Evolutionary conservation across 108 stramenopile genomes (phyloP).

Genomic region (Epithemia pelagica): DNA sequence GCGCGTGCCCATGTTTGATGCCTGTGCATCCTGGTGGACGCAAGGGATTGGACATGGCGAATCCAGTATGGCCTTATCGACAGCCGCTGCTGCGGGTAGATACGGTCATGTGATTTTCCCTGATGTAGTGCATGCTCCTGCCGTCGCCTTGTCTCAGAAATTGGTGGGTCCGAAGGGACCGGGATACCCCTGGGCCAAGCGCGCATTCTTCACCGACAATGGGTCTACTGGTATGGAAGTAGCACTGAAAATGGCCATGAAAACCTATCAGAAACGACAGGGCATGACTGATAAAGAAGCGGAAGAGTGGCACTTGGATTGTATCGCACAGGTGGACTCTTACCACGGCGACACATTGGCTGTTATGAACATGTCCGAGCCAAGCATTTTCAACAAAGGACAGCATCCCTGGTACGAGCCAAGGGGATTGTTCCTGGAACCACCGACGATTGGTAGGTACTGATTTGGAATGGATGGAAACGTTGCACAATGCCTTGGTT

Average conservation of each 20-base stretch:
- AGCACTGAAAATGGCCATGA: slow-evolving; percentile 23
- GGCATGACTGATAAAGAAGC: not conserved
- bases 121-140: slow-evolving; percentile 16
- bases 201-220: slow-evolving; percentile 23
- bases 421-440: slow-evolving; percentile 16
- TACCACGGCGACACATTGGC: slow-evolving; percentile 31
- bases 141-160: slow-evolving; percentile 4
- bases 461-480: too few species aligned
- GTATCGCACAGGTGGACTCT: slow-evolving; percentile 11
- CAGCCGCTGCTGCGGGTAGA: slow-evolving; percentile 20
- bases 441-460: slow-evolving; percentile 10
- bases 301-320: slow-evolving; percentile 5
- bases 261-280: slow-evolving; percentile 14
- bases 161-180: slow-evolving; percentile 10
- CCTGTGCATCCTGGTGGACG: slow-evolving; percentile 17
- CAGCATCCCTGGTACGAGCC: slow-evolving; percentile 27
- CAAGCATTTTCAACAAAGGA: slow-evolving; percentile 21
- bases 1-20: slow-evolving; percentile 7
- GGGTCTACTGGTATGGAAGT: slow-evolving; percentile 21
- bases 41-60: slow-evolving; percentile 23
- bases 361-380: slow-evolving; percentile 20
- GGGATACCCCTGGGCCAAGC: slow-evolving; percentile 15
- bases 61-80: slow-evolving; percentile 8
- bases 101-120: slow-evolving; percentile 26
- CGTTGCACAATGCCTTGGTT: too few species aligned